phyloP scores from a whole-genome alignment of 2,329 filamentous ascomycete species.

The Talaromyces piceae region DNA sequence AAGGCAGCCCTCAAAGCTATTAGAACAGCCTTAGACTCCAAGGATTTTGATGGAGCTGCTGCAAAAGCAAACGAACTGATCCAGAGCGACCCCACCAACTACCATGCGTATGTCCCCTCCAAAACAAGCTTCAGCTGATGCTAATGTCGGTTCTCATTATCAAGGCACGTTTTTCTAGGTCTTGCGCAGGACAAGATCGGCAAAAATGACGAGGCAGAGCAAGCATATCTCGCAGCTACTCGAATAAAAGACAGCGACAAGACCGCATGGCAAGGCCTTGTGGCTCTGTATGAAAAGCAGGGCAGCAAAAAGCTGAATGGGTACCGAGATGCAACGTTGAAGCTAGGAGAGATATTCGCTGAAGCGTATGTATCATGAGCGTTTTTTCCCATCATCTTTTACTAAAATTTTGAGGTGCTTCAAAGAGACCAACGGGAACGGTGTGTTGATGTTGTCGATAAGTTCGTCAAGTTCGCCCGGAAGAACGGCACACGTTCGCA shows the following conservation, averaged over 20 bases:
- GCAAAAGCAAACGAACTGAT: slow-evolving; percentile 63
- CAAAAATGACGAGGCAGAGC: slow-evolving; percentile 64
- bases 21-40: slow-evolving; percentile 66
- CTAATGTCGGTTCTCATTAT: slow-evolving; percentile 9
- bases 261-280: slow-evolving; percentile 86
- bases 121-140: not conserved
- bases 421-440: slow-evolving; percentile 50
- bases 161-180: slow-evolving; percentile 74
- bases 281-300: slow-evolving; percentile 77
- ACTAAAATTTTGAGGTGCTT: not conserved
- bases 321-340: slow-evolving; percentile 66
- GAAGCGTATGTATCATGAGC: slow-evolving; percentile 45
- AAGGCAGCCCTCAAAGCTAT: slow-evolving; percentile 78
- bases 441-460: slow-evolving; percentile 63
- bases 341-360: slow-evolving; percentile 66
- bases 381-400: not conserved
- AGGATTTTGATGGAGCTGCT: slow-evolving; percentile 71
- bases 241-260: slow-evolving; percentile 64
- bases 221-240: slow-evolving; percentile 65
- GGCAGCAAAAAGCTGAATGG: slow-evolving; percentile 59
- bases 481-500: slow-evolving; percentile 64
- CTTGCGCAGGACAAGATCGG: slow-evolving; percentile 74
- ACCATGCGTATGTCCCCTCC: slow-evolving; percentile 59
- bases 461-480: slow-evolving; percentile 67
- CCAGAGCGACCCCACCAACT: slow-evolving; percentile 66